A percentile compares a stretch with the other conserved stretches of the same genome.
Evolutionary conservation across 495 filamentous ascomycete species (phyloP).

Genomic region (Penicillium paradoxum): DNA sequence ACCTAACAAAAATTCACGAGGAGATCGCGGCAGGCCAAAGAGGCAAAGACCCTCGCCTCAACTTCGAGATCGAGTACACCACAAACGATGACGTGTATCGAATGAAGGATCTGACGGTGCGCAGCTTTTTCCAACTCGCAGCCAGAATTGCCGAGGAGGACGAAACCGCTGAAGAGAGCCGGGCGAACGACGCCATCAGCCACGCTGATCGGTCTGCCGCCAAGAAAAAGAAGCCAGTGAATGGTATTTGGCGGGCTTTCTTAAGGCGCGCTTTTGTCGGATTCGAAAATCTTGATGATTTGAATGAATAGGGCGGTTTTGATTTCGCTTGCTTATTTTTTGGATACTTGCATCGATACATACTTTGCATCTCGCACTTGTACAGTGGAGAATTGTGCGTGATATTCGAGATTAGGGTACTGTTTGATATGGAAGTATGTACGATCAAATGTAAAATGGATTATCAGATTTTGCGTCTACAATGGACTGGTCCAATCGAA

Average conservation of each 20-base stretch:
- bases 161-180: constrained; percentile 18
- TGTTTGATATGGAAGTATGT: neutral
- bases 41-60: constrained; percentile 55
- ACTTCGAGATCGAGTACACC: constrained; percentile 85
- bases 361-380: neutral
- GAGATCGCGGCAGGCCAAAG: constrained; percentile 33
- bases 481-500: constrained; percentile 2
- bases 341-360: constrained; percentile 5
- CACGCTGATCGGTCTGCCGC: constrained; percentile 17
- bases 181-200: constrained; percentile 5
- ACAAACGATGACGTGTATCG: constrained; percentile 67
- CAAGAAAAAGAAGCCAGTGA: constrained; percentile 45
- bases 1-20: constrained; percentile 82
- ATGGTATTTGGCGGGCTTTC: constrained; percentile 67
- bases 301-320: constrained; percentile 26
- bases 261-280: constrained; percentile 75
- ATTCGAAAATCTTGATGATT: constrained; percentile 56
- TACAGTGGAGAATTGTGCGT: neutral
- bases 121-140: constrained; percentile 73
- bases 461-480: neutral
- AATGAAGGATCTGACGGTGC: constrained; percentile 80
- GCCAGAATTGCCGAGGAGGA: constrained; percentile 63
- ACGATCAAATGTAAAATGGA: neutral
- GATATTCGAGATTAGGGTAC: neutral
- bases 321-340: constrained; percentile 7